Base-by-base conservation (phyloP, 768 basidiomycete species). In the Postia placenta region DNA sequence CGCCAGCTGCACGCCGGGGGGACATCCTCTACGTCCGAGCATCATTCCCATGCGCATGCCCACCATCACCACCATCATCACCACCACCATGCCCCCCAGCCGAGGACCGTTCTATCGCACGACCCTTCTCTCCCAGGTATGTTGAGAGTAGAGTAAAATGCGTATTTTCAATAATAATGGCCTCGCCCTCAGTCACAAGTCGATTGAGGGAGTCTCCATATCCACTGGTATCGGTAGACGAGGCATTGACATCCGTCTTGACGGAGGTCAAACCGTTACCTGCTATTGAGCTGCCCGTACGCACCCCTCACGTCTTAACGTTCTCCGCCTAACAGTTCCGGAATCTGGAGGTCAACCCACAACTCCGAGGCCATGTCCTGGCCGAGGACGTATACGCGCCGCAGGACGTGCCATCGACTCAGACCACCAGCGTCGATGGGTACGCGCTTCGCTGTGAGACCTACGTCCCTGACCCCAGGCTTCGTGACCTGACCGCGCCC, bases 361-460 rank as follows among this genome's bases (percentile, higher is more conserved):
- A 61, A 0, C 69, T 95, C n/a, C 66, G 72, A 22, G 90, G 87
- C 0, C 72, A 82, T 53, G 73, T 92, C 20, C 73, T 93, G 1
- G 87, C 88, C 0, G 82, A 90, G 62, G 81, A 89, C 49, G 79
- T 93, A 3, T 67, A 72, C 51, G 82, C 89, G 3, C 69, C 78
- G 1, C 71, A 76, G 26, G 70, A 87, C 57, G 75, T 87, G 0
- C 92, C 92, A 2, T 61, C 64, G 3, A 75, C 75, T 1, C 63
- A 70, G 15, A 89, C 87, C 1, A 92, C 92, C 4, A 93, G 81
- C 55, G 90, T 92, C 11, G 92, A 94, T 62, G 92, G 92, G 0
- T 95, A 95, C 60, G 92, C 92, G 4, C 64, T 93, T 1, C 72
- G 79, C 50, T 81, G 87, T 88, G 58, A 52, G 77, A 53, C 3